Evolutionary conservation across 352 stramenopile species (phyloP).

Genomic region (Globisporangium barbulae): DNA sequence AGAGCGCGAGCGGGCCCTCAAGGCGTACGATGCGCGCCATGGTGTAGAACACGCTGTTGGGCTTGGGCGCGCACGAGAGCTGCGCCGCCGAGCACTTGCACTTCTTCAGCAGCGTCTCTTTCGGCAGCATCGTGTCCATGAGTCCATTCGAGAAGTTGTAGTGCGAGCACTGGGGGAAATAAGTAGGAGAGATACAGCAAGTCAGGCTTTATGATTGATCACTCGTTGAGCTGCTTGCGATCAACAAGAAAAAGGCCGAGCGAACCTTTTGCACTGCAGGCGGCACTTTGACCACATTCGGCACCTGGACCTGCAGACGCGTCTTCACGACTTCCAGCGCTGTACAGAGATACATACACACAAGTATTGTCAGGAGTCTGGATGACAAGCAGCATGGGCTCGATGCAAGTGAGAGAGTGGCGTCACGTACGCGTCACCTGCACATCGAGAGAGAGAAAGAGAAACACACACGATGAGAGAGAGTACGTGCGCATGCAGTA

Average conservation of each 20-base stretch:
- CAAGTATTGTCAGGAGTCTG: not conserved
- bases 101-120: constrained; percentile 45
- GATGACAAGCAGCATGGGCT: not conserved
- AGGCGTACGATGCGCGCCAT: constrained; percentile 63
- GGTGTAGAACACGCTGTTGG: constrained; percentile 51
- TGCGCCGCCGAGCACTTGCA: constrained; percentile 52
- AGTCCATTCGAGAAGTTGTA: constrained; percentile 79
- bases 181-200: not conserved
- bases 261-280: constrained; percentile 46
- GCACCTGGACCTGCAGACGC: constrained; percentile 70
- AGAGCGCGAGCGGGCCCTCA: constrained; percentile 64
- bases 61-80: constrained; percentile 35
- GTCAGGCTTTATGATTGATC: not conserved
- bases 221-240: not conserved
- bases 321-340: constrained; percentile 87
- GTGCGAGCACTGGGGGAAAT: constrained; percentile 42
- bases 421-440: constrained; percentile 65
- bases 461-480: not conserved
- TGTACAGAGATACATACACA: constrained; percentile 20
- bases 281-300: constrained; percentile 45
- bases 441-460: not conserved
- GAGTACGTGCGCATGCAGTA: not conserved
- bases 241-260: not conserved
- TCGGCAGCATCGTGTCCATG: constrained; percentile 81
- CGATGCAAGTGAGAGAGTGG: not conserved